phyloP scores from a whole-genome alignment of 129 eudicot species.

The Deinandra increscens region DNA sequence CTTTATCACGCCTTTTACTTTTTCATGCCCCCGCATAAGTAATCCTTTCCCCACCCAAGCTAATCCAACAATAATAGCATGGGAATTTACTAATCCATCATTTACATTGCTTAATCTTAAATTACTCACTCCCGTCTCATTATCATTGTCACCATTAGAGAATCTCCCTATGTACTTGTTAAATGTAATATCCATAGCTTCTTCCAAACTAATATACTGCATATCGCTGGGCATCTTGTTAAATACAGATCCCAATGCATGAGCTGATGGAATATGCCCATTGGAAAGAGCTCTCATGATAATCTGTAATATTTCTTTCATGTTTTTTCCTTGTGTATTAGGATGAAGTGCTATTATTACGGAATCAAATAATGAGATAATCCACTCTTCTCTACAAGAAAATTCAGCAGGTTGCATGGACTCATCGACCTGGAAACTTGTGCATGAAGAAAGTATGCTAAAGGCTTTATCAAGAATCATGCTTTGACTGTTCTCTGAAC shows the following conservation, averaged over 20 bases:
- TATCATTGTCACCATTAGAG: neutral
- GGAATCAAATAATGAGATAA: conserved; percentile 72
- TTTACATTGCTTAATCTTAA: conserved; percentile 31
- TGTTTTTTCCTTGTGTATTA: conserved; percentile 48
- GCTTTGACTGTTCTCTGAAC: conserved; percentile 59
- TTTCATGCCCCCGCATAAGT: conserved; percentile 91
- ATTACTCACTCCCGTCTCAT: conserved; percentile 20
- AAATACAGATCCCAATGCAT: conserved; percentile 87
- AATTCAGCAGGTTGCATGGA: conserved; percentile 27
- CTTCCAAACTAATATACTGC: conserved; percentile 44
- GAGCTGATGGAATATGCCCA: conserved; percentile 80
- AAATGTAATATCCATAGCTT: conserved; percentile 53
- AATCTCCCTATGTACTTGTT: conserved; percentile 28
- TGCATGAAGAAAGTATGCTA: conserved; percentile 40
- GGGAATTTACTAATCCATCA: conserved; percentile 24
- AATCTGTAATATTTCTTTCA: conserved; percentile 38
- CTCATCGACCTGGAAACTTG: conserved; percentile 24
- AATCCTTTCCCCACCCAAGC: conserved; percentile 95
- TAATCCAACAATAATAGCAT: conserved; percentile 47
- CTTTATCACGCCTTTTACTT: conserved; percentile 65
- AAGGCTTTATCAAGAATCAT: conserved; percentile 56
- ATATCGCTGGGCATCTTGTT: conserved; percentile 59
- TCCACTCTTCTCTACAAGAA: conserved; percentile 59
- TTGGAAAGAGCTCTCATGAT: conserved; percentile 41
- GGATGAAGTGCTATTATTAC: conserved; percentile 72